These are phyloP conservation scores for Lizonia empirigonia DNA, from an alignment of 2,329 filamentous ascomycete genomes.

Conservation along the genomic window DNA sequence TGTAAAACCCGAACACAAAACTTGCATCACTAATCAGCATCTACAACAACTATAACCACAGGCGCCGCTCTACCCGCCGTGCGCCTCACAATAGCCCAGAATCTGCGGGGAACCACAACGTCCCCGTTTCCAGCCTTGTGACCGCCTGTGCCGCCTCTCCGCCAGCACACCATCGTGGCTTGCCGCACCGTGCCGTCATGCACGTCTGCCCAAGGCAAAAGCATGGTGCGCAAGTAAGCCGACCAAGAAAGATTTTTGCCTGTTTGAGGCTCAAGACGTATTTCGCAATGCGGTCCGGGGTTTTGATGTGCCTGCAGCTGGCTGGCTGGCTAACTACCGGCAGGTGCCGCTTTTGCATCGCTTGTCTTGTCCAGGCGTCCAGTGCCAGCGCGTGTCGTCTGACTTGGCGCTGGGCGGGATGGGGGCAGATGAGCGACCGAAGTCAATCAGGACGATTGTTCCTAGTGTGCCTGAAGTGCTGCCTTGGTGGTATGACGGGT, in stretches of 20 bases:
- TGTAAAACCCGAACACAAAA: too few species aligned
- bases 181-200: slow-evolving; percentile 3
- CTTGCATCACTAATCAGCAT: too few species aligned
- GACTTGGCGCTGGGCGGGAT: not conserved
- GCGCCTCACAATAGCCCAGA: not conserved
- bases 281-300: not conserved
- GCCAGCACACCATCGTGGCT: not conserved
- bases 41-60: too few species aligned
- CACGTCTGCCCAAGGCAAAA: slow-evolving; percentile 15
- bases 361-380: slow-evolving; percentile 9
- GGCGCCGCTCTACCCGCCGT: too few species aligned
- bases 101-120: not conserved
- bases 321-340: slow-evolving; percentile 1
- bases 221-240: not conserved
- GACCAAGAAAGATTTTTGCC: not conserved
- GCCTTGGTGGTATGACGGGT: slow-evolving; percentile 14
- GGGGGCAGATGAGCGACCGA: slow-evolving; percentile 24
- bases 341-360: slow-evolving; percentile 17
- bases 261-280: not conserved
- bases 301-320: too few species aligned
- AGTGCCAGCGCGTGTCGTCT: slow-evolving; percentile 14
- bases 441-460: slow-evolving; percentile 42
- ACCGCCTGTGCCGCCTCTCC: not conserved
- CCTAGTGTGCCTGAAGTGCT: slow-evolving; percentile 29
- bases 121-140: not conserved